phyloP scores from a whole-genome alignment of 768 basidiomycete species.

The Trametes coccinea region DNA sequence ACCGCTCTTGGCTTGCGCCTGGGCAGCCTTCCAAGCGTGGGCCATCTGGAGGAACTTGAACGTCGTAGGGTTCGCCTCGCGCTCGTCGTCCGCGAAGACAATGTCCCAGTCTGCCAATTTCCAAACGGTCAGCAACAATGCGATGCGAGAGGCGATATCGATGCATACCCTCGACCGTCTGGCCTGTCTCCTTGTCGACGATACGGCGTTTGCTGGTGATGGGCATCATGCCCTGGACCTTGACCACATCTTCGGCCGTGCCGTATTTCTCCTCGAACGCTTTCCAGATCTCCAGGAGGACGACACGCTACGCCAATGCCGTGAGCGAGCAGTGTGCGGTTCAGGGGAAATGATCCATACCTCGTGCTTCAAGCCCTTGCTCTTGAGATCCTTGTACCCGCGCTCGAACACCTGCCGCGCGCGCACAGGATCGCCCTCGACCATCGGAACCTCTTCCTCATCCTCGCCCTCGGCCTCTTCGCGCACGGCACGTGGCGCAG shows the following conservation, averaged over 20 bases:
- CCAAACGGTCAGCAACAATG: neutral
- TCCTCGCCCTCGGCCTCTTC: conserved; percentile 66
- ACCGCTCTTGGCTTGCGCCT: conserved; percentile 45
- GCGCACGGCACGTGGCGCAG: conserved; percentile 59
- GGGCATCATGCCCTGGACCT: conserved; percentile 93
- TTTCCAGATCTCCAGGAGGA: conserved; percentile 94
- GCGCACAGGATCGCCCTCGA: conserved; percentile 64
- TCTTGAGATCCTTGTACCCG: conserved; percentile 85
- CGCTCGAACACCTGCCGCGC: conserved; percentile 84
- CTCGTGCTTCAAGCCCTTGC: conserved; percentile 82
- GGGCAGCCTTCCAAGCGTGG: conserved; percentile 79
- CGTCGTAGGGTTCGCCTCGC: conserved; percentile 86
- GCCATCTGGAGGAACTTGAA: conserved; percentile 98
- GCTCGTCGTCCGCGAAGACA: conserved; percentile 95
- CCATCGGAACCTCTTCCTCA: conserved; percentile 57
- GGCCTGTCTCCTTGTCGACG: conserved; percentile 82
- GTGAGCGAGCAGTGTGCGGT: neutral
- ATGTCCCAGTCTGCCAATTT: conserved; percentile 79
- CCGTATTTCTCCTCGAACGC: conserved; percentile 86
- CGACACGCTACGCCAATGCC: conserved; percentile 66
- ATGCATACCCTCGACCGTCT: conserved; percentile 67
- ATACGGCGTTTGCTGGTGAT: conserved; percentile 82
- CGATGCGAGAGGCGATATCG: neutral
- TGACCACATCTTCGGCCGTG: conserved; percentile 65
- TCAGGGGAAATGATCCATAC: conserved; percentile 44